Evolutionary conservation across 148 eudicot species (phyloP).

Genomic region (Vaccinium myrtillus): DNA sequence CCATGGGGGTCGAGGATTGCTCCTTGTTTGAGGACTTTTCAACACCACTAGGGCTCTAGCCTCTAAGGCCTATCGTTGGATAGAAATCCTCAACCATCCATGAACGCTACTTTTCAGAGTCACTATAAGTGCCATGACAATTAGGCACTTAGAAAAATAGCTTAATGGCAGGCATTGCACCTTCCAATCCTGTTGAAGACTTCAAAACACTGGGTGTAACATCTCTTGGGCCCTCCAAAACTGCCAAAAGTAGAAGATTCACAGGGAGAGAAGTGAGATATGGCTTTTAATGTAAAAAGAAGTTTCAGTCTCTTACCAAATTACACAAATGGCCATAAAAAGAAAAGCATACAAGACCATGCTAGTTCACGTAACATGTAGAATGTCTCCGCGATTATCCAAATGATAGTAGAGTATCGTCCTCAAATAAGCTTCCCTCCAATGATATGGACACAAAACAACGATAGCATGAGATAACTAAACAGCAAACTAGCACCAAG

Average conservation of each 20-base stretch:
- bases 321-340: neutral
- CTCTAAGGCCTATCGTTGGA: neutral
- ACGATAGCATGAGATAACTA: neutral
- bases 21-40: neutral
- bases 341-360: neutral
- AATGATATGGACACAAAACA: neutral
- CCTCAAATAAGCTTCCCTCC: neutral
- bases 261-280: too few species aligned
- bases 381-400: neutral
- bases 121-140: neutral
- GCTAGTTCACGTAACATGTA: neutral
- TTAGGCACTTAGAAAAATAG: neutral
- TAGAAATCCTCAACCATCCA: neutral
- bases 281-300: neutral
- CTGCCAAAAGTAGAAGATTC: slow-evolving; percentile 21
- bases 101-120: neutral
- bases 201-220: slow-evolving; percentile 69
- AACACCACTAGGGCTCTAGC: neutral
- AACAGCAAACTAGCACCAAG: neutral
- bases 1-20: neutral
- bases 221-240: slow-evolving; percentile 49
- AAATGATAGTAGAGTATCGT: neutral
- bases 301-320: neutral
- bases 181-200: slow-evolving; percentile 91
- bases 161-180: slow-evolving; percentile 24